These are phyloP conservation scores for Ocimum tenuiflorum DNA, from an alignment of 257 asterid genomes.

Conservation along the genomic window DNA sequence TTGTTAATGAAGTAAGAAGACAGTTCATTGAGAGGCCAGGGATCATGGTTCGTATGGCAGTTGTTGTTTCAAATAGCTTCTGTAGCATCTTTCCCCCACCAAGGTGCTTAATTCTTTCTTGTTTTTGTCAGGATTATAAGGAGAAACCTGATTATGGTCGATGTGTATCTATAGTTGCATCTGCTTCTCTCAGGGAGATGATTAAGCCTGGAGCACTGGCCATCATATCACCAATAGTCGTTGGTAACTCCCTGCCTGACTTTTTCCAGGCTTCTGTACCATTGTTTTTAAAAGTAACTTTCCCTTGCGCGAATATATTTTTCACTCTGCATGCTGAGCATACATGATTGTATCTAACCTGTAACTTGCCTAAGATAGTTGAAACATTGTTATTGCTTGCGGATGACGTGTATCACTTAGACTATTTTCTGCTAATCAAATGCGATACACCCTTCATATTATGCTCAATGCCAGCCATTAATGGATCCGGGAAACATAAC, in stretches of 20 bases:
- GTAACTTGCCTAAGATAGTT: neutral
- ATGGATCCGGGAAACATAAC: too few species aligned
- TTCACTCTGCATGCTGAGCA: constrained; percentile 9
- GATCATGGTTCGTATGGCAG: constrained; percentile 67
- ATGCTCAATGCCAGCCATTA: too few species aligned
- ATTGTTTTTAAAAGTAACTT: neutral
- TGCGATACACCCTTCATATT: neutral
- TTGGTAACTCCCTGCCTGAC: constrained; percentile 46
- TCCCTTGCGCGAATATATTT: neutral
- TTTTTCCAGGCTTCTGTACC: neutral
- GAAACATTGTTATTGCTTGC: neutral
- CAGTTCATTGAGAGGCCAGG: constrained; percentile 99
- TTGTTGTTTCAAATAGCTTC: constrained; percentile 7
- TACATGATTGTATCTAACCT: neutral
- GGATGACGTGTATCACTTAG: neutral
- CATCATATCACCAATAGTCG: constrained; percentile 77
- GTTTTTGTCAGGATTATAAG: constrained; percentile 65
- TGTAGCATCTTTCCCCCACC: constrained; percentile 3
- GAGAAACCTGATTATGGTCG: constrained; percentile 97
- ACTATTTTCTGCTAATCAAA: neutral
- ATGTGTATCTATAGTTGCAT: constrained; percentile 95
- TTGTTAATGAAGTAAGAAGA: constrained; percentile 95
- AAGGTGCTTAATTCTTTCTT: constrained; percentile 10
- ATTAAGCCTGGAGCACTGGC: constrained; percentile 98
- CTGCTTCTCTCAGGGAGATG: constrained; percentile 99